These are phyloP conservation scores for Botrytis squamosa DNA, from an alignment of 2,329 filamentous ascomycete species.

Conservation along the genomic window DNA sequence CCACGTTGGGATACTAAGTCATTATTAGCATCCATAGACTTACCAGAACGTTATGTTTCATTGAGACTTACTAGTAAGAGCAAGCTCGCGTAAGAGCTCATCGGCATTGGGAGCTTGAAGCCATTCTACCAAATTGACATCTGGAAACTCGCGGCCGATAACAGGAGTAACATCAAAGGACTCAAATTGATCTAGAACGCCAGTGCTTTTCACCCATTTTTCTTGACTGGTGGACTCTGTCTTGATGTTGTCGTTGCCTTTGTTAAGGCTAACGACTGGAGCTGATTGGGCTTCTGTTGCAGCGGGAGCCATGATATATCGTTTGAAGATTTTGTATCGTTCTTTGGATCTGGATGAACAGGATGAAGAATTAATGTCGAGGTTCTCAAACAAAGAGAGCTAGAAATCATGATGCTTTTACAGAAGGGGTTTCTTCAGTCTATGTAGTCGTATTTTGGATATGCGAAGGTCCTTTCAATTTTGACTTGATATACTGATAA, in stretches of 20 bases:
- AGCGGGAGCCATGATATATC: slow-evolving; percentile 29
- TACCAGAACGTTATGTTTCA: not conserved
- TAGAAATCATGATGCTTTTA: slow-evolving; percentile 25
- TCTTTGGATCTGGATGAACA: not conserved
- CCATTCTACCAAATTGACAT: slow-evolving; percentile 46
- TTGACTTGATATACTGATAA: not conserved
- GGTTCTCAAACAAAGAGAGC: slow-evolving; percentile 26
- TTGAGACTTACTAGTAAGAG: slow-evolving; percentile 43
- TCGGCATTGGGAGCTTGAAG: slow-evolving; percentile 49
- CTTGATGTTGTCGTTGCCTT: slow-evolving; percentile 18
- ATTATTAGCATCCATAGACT: not conserved
- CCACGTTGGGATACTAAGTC: slow-evolving; percentile 62
- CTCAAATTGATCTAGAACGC: slow-evolving; percentile 35
- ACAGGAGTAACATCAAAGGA: slow-evolving; percentile 46
- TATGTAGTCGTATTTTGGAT: slow-evolving; percentile 2
- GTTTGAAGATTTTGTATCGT: slow-evolving; percentile 1
- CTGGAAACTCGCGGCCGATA: slow-evolving; percentile 48
- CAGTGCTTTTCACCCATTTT: slow-evolving; percentile 34
- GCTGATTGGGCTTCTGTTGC: slow-evolving; percentile 25
- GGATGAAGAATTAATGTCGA: slow-evolving; percentile 22
- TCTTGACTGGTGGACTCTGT: slow-evolving; percentile 23
- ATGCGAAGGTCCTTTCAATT: not conserved
- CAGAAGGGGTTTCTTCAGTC: slow-evolving; percentile 3
- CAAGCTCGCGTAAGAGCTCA: slow-evolving; percentile 50
- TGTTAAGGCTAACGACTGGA: slow-evolving; percentile 15